Base-by-base conservation (phyloP, 1,284 basidiomycete genomes). In the Xerocomus alliaceus region DNA sequence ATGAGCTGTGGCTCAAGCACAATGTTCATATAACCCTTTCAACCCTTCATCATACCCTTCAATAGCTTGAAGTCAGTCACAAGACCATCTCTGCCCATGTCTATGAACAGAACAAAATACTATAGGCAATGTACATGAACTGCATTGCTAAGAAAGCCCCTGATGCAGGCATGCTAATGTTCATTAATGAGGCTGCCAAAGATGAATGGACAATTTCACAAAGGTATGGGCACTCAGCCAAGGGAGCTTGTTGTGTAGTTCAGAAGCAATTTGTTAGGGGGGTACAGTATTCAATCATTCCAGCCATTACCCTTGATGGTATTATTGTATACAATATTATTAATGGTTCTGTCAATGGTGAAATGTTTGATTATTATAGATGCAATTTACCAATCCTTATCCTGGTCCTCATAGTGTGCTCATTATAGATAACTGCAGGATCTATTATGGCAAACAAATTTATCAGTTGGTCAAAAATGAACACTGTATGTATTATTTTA, bases 281-380 rank as follows among this genome's bases (percentile, higher is more conserved):
- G 15, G 26, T 49, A 26, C 34, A 46, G 3, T 70, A 67, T 44
- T 72, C 66, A 2, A 71, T 75, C 1, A 12, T 61, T 32, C 54
- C 59, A 7, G 35, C 6, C 34, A 56, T 56, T n/a, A 48, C 22
- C 8, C 48, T 71, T 7, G 68, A 76, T 62, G 69, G 73, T 2
- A 57, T 75, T 31, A 54, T 79, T 0, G 57, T 71, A 56, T 65
- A 73, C 10, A 62, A 78, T 18, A 73, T 80, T 34, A 39, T 71
- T 12, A 44, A 64, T 6, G 57, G 56, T 11, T 29, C 26, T 5
- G 32, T 59, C 17, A 54, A 62, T 26, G n/a, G 32, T 17, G 20
- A 28, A n/a, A n/a, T n/a, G n/a, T n/a, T n/a, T n/a, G n/a, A n/a
- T n/a, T n/a, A n/a, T n/a, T n/a, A n/a, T n/a, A n/a, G n/a, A n/a